Base-by-base conservation (phyloP, 225 moss, liverwort and hornwort genomes). In the Ulota crispa region DNA sequence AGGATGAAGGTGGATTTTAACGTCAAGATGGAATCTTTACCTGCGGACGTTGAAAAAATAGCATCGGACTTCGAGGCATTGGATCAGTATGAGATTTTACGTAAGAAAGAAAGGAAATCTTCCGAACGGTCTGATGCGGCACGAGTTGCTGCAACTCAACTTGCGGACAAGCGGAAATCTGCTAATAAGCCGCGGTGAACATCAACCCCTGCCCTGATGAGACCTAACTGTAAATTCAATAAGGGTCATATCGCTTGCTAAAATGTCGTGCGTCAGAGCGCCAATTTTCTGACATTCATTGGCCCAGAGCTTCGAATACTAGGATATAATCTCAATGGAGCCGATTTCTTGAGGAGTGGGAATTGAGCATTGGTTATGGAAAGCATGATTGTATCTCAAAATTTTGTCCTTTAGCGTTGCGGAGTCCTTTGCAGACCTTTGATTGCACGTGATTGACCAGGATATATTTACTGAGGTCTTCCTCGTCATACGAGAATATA, bases 1-100 rank as follows among this genome's bases (percentile, higher is more conserved):
- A 93, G 89, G 82, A 74, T 94, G 82, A 94, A 94, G 64, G 82
- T 80, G 70, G 96, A 96, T 70, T 93, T 76, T 23, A 89, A 90
- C 61, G 81, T 76, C 63, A 94, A 89, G 54, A 82, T 88, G 78
- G 93, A 94, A 27, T 89, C 90, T 13, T 78, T 93, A 8, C 70
- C 91, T 68, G 82, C 81, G 57, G 88, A 92, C 75, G 89, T 86
- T 47, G 93, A 94, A 72, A 84, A 85, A 85, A 91, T 86, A 72
- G 90, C 92, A 68, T 89, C 92, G 15, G 91, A 91, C 73, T 85
- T 88, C 31, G 93, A 93, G 79, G 91, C 89, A 31, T 75, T 91
- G 76, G 93, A 94, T 89, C 92, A 94, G 72, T 87, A 89, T 67
- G 94, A 91, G 39, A 83, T 71, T 72, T 83, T 84, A 42, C 81